Evolutionary conservation across 208 protist species (phyloP), one percentile per base, ranked within the genome.

Genomic region (Strigomonas oncopelti): DNA sequence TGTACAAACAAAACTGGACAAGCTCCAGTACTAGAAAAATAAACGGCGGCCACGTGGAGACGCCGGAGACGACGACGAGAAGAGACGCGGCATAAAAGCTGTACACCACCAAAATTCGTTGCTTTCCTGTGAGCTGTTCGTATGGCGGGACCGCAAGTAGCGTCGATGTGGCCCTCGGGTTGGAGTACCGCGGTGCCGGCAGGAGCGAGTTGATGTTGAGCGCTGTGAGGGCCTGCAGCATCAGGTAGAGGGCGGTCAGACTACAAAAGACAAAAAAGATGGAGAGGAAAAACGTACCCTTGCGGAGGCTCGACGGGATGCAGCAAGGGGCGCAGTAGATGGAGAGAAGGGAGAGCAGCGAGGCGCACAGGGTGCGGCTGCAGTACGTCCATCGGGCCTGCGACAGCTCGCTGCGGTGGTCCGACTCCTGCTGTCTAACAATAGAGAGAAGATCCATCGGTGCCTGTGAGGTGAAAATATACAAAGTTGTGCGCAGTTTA

Each of bases 401-500:
- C 1, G 67, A 59, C n/a, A 81, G 28, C 36, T 87, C 81, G 42
- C 65, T 73, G 57, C 61, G 71, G 27, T 77, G 70, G 28, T 83
- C 75, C 7, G 64, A 46, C 46, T 77, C 67, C 3, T 76, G 61
- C 48, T 85, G 74, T 34, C 76, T 80, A 42, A 85, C 55, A 11
- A 88, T 57, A 20, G 70, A 69, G 11, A 84, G 74, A 18, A 84
- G 69, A 53, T 84, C 82, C 76, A 88, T 84, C 9, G 3, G 34
- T 38, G 34, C 3, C 9, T 38, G 34, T 38, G 34, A 38, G 34
- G 7, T 38, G 11, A 55, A 31, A 29, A 14, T 2, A 31, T n/a
- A 34, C 29, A 60, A 51, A 51, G 9, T 42, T 55, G 56, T 58
- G 55, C 34, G 29, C 62, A 74, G 45, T n/a, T 46, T n/a, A 71